phyloP scores from a whole-genome alignment of 257 asterid genomes.

The Verbascum thapsus region DNA sequence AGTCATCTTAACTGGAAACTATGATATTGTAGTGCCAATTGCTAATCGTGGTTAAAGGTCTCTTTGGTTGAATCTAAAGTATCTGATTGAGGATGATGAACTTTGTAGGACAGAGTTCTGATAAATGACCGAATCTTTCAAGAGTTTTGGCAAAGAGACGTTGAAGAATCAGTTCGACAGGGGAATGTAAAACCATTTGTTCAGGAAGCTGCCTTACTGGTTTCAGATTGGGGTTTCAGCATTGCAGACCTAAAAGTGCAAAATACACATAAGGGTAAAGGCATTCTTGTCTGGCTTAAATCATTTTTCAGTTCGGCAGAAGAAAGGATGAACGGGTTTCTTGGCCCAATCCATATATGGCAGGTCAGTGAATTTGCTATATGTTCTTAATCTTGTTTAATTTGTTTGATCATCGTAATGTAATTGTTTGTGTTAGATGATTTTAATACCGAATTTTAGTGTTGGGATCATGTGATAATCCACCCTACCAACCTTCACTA shows the following conservation, averaged over 20 bases:
- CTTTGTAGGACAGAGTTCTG: slow-evolving; percentile 71
- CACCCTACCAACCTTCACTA: too few species aligned
- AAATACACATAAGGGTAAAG: slow-evolving; percentile 50
- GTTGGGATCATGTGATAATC: too few species aligned
- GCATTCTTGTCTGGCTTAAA: slow-evolving; percentile 69
- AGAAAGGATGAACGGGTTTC: slow-evolving; percentile 59
- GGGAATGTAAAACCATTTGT: slow-evolving; percentile 68
- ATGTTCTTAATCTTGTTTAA: too few species aligned
- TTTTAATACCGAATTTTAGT: too few species aligned
- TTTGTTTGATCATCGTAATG: too few species aligned
- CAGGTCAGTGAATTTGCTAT: slow-evolving; percentile 59
- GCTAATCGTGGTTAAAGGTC: too few species aligned
- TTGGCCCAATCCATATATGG: slow-evolving; percentile 93
- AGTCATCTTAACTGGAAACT: slow-evolving; percentile 34
- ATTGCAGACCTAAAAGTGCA: slow-evolving; percentile 64
- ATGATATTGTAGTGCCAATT: background rate
- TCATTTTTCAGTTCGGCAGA: slow-evolving; percentile 62
- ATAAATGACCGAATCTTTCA: slow-evolving; percentile 53
- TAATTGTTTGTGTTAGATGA: too few species aligned
- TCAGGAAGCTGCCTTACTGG: slow-evolving; percentile 84
- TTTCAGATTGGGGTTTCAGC: slow-evolving; percentile 93
- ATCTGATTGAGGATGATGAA: slow-evolving; percentile 31
- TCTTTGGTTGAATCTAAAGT: slow-evolving; percentile 7
- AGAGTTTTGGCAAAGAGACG: slow-evolving; percentile 82
- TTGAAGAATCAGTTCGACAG: slow-evolving; percentile 91